These are phyloP conservation scores for Coprinellus aureogranulatus DNA, from an alignment of 768 basidiomycete genomes.

Conservation along the genomic window DNA sequence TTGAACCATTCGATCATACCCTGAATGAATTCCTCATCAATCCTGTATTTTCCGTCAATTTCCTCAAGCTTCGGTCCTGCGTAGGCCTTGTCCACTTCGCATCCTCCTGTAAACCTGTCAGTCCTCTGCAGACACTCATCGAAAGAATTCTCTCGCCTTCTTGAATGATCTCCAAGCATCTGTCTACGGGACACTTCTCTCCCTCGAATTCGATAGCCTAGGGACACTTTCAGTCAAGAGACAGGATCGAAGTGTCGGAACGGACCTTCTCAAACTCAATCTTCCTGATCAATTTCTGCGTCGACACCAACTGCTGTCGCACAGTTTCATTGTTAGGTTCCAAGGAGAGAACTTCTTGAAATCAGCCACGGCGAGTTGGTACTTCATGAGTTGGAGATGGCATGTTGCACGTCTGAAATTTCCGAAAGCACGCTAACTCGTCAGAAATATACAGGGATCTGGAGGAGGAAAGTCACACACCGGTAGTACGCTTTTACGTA, in stretches of 20 bases:
- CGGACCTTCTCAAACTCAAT: constrained; percentile 89
- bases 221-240: neutral
- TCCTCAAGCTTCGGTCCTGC: constrained; percentile 67
- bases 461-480: constrained; percentile 47
- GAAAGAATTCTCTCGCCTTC: constrained; percentile 49
- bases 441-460: neutral
- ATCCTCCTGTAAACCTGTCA: constrained; percentile 53
- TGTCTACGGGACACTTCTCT: constrained; percentile 72
- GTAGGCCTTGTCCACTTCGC: constrained; percentile 73
- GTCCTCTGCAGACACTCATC: neutral
- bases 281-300: constrained; percentile 86
- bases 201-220: constrained; percentile 93
- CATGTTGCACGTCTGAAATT: constrained; percentile 76
- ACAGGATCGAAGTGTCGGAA: neutral
- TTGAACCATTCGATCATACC: constrained; percentile 92
- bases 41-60: constrained; percentile 65
- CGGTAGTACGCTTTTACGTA: constrained; percentile 91
- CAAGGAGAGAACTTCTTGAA: constrained; percentile 79
- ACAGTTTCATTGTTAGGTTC: constrained; percentile 87
- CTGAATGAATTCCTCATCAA: constrained; percentile 76
- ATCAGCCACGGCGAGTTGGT: constrained; percentile 81
- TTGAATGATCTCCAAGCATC: constrained; percentile 75
- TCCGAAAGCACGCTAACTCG: neutral
- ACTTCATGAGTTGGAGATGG: constrained; percentile 85
- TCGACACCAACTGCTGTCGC: constrained; percentile 75